These are phyloP conservation scores for Pisolithus tinctorius DNA, from an alignment of 768 basidiomycete genomes.

Conservation along the genomic window DNA sequence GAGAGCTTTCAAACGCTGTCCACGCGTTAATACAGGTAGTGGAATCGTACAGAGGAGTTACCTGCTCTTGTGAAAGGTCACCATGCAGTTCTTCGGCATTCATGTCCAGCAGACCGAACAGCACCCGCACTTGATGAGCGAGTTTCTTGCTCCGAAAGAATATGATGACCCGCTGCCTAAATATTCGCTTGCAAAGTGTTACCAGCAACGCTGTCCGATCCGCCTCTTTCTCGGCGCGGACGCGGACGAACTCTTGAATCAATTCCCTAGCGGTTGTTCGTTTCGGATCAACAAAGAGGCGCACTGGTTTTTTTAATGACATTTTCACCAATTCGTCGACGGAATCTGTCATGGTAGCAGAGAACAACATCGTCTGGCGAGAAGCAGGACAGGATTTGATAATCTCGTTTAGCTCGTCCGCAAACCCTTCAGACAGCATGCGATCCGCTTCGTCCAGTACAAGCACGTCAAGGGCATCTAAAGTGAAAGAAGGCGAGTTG, in stretches of 20 bases:
- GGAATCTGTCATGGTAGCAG: slow-evolving; percentile 97
- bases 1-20: slow-evolving; percentile 77
- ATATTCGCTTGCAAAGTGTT: slow-evolving; percentile 82
- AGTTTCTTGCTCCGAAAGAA: slow-evolving; percentile 96
- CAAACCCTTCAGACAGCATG: slow-evolving; percentile 94
- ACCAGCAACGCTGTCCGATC: slow-evolving; percentile 74
- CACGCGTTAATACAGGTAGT: slow-evolving; percentile 1
- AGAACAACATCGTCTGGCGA: slow-evolving; percentile 97
- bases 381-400: slow-evolving; percentile 82
- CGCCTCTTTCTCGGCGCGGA: slow-evolving; percentile 70
- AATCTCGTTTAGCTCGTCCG: slow-evolving; percentile 91
- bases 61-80: slow-evolving; percentile 94
- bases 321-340: slow-evolving; percentile 91
- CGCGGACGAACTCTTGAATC: slow-evolving; percentile 91
- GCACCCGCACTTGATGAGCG: slow-evolving; percentile 93
- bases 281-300: slow-evolving; percentile 94
- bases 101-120: slow-evolving; percentile 86
- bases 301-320: slow-evolving; percentile 87
- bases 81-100: slow-evolving; percentile 92
- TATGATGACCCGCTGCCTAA: slow-evolving; percentile 78
- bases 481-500: slow-evolving; percentile 88
- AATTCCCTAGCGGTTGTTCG: slow-evolving; percentile 79
- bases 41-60: slow-evolving; percentile 22
- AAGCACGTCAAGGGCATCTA: slow-evolving; percentile 88
- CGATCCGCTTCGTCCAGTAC: slow-evolving; percentile 97